phyloP scores from a whole-genome alignment of 306 rosid genomes.

The Adenanthera pavonina region DNA sequence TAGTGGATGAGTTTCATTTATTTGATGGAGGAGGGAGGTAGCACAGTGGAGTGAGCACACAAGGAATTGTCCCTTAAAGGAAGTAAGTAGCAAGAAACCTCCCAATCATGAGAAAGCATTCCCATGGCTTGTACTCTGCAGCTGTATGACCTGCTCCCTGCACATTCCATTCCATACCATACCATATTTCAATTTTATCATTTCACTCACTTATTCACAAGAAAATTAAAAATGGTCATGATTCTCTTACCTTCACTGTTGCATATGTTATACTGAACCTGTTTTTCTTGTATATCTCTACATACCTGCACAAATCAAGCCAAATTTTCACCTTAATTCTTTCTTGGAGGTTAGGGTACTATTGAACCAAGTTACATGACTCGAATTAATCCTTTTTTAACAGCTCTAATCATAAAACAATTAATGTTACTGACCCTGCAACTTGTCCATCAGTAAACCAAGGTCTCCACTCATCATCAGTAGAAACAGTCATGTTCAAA shows the following conservation, averaged over 20 bases:
- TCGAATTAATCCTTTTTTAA: not conserved
- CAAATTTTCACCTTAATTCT: not conserved
- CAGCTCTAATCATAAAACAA: not conserved
- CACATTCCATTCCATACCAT: not conserved
- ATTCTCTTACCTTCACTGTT: conserved; percentile 50
- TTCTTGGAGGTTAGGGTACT: not conserved
- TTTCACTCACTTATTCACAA: conserved; percentile 1
- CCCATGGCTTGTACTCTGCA: conserved; percentile 45
- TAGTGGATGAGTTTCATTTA: too few relatives aligned
- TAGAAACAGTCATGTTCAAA: conserved; percentile 39
- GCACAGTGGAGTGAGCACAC: not conserved
- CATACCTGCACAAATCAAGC: conserved; percentile 32
- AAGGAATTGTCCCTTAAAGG: not conserved
- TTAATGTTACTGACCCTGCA: conserved; percentile 48
- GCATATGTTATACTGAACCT: conserved; percentile 45
- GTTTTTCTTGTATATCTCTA: not conserved
- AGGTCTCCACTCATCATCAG: conserved; percentile 47
- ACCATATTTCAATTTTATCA: not conserved
- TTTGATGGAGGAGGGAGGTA: too few relatives aligned
- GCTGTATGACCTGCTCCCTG: conserved; percentile 58
- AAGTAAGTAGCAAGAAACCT: conserved; percentile 37
- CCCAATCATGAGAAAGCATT: conserved; percentile 30
- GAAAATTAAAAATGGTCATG: not conserved
- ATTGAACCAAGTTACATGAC: not conserved
- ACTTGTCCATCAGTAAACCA: conserved; percentile 52